Conservation (phyloP, 2,329 filamentous ascomycete species). For the Penicillium verrucosum region DNA sequence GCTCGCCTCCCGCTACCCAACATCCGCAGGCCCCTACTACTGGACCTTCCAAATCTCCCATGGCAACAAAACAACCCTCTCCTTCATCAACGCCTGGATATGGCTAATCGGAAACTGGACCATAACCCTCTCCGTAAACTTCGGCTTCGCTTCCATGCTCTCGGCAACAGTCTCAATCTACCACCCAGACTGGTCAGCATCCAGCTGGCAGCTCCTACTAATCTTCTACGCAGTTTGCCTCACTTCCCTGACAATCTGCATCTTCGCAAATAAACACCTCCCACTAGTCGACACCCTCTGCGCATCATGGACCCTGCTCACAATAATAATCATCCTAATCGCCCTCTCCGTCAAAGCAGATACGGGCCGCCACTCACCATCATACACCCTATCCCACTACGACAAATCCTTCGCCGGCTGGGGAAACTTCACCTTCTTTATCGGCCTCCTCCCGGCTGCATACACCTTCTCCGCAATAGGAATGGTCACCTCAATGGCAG, state of each 20-base stretch:
- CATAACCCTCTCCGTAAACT: slow-evolving; percentile 54
- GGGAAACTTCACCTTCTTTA: slow-evolving; percentile 60
- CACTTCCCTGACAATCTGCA: slow-evolving; percentile 62
- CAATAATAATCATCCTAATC: slow-evolving; percentile 57
- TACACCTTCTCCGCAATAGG: slow-evolving; percentile 60
- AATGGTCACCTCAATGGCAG: slow-evolving; percentile 62
- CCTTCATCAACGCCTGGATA: slow-evolving; percentile 54
- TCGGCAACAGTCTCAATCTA: slow-evolving; percentile 54
- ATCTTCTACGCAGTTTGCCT: slow-evolving; percentile 69
- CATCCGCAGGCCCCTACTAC: slow-evolving; percentile 53
- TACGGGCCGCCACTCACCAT: slow-evolving; percentile 51
- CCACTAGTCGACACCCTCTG: slow-evolving; percentile 61
- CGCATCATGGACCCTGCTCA: slow-evolving; percentile 54
- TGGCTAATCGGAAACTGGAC: slow-evolving; percentile 55
- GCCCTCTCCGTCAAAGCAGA: slow-evolving; percentile 55
- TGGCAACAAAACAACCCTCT: slow-evolving; percentile 45
- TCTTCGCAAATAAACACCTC: slow-evolving; percentile 64
- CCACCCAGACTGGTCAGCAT: slow-evolving; percentile 52
- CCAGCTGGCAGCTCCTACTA: slow-evolving; percentile 65
- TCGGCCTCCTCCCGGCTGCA: slow-evolving; percentile 58
- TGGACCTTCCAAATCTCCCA: slow-evolving; percentile 52
- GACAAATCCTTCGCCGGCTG: slow-evolving; percentile 57
- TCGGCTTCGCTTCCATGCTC: slow-evolving; percentile 55
- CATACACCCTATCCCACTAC: slow-evolving; percentile 56
- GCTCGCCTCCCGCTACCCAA: slow-evolving; percentile 52